phyloP scores from a whole-genome alignment of 2,329 filamentous ascomycete species.

The Trichoderma harzianum region DNA sequence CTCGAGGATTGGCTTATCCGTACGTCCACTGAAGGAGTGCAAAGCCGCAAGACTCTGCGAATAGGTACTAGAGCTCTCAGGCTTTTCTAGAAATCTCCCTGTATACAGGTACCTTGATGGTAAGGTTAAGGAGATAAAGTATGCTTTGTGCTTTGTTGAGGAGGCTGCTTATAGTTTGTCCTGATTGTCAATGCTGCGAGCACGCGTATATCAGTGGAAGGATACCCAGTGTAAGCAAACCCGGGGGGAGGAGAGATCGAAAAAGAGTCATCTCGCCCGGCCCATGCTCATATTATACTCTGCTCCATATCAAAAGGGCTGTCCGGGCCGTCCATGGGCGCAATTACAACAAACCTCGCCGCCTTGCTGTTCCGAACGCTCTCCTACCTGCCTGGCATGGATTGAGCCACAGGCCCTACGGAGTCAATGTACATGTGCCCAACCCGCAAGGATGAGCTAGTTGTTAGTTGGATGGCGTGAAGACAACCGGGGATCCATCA shows the following conservation, averaged over 20 bases:
- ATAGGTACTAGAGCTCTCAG: background rate
- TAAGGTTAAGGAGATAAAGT: background rate
- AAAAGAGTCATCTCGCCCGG: background rate
- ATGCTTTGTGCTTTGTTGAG: background rate
- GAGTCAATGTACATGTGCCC: background rate
- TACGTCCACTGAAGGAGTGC: background rate
- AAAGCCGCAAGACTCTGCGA: background rate
- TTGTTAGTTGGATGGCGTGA: conserved; percentile 2
- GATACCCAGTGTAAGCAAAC: background rate
- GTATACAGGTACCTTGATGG: background rate
- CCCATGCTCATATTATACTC: conserved; percentile 10
- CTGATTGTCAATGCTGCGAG: background rate
- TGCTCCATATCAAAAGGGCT: background rate
- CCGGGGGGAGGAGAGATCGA: background rate
- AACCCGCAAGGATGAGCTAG: background rate
- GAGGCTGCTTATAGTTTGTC: background rate
- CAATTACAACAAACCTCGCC: conserved; percentile 2
- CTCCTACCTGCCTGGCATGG: background rate
- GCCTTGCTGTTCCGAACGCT: background rate
- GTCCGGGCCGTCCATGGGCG: conserved; percentile 14
- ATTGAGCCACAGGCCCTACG: background rate
- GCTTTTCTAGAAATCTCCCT: background rate
- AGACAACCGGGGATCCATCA: conserved; percentile 2
- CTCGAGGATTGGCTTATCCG: background rate
- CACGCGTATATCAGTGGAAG: background rate